Evolutionary conservation across 805 yeast genomes (phyloP), one percentile per base, ranked within the genome.

Genomic region (Sugiyamaella marilandica): DNA sequence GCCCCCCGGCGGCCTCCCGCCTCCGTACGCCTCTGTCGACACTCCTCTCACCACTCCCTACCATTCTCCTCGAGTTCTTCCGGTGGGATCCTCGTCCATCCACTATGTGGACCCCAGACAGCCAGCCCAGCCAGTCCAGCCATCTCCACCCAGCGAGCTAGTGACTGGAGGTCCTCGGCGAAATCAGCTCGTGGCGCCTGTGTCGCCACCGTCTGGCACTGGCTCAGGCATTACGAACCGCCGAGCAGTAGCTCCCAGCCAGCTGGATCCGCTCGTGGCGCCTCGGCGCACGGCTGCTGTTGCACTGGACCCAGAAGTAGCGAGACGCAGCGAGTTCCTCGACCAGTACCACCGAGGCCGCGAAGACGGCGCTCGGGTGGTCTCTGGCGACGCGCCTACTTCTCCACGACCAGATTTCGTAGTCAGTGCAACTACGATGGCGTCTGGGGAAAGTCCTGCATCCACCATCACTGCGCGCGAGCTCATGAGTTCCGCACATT

Each of bases 331-430:
- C 31, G 39, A 45, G 29, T 50, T 31, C 41, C 35, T 50, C 50
- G 49, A 44, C 14, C 48, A 50, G 26, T 50, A 33, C 50, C 49
- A 33, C 18, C 26, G 41, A 2, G 46, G 48, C 21, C 45, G 48
- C 11, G 16, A 29, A 11, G 13, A 32, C 41, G 10, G 24, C 33
- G 2, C 36, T 13, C 47, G 39, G 2, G 43, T 14, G 14, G 19
- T 19, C 5, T 39, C 43, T 39, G 43, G 19, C 21, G 24, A 39
- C 16, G 43, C 37, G 19, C 36, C 33, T 18, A n/a, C 36, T 2
- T 31, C 34, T 7, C 24, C 47, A 31, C 47, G 47, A 2, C 47
- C 36, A 2, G 47, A 45, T 37, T 45, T 45, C 32, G 47, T 45
- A 11, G 24, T 45, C 21, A 16, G 24, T 7, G 26, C 39, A 2